Conservation (phyloP, 768 basidiomycete genomes). For the Brasilioporus rufonigricans region DNA sequence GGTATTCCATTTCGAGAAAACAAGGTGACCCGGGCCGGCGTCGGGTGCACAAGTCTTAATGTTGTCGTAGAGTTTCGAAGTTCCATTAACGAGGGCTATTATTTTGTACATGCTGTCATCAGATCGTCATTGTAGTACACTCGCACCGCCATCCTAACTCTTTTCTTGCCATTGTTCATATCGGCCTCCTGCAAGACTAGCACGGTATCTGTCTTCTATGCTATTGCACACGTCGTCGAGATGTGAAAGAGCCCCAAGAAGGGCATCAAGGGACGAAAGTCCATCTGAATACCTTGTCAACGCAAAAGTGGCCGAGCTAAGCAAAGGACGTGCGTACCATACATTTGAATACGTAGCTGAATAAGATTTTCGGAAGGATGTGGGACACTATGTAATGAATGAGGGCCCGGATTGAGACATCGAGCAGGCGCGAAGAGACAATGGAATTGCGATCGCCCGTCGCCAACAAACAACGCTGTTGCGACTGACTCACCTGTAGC, state of each 20-base stretch:
- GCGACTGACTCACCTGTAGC: constrained; percentile 70
- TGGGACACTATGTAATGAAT: constrained; percentile 42
- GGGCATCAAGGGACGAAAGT: constrained; percentile 79
- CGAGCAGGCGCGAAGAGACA: constrained; percentile 6
- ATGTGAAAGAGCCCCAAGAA: constrained; percentile 72
- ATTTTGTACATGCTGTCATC: neutral
- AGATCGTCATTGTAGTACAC: neutral
- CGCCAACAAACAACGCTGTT: neutral
- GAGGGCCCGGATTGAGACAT: neutral
- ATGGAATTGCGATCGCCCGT: constrained; percentile 9
- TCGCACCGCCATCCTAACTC: constrained; percentile 36
- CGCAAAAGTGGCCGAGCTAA: neutral
- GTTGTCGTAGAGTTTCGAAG: neutral
- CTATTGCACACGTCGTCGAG: constrained; percentile 74
- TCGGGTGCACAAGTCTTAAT: neutral
- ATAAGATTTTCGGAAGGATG: constrained; percentile 98
- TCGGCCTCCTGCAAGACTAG: constrained; percentile 50
- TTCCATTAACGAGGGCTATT: neutral
- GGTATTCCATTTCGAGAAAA: constrained; percentile 22
- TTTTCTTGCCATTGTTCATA: constrained; percentile 72
- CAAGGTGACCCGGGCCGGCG: neutral
- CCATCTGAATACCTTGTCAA: constrained; percentile 53
- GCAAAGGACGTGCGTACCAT: constrained; percentile 60
- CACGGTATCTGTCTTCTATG: constrained; percentile 66
- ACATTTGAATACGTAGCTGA: constrained; percentile 99